phyloP scores from a whole-genome alignment of 768 basidiomycete genomes.

The Clitopilus passeckerianus region DNA sequence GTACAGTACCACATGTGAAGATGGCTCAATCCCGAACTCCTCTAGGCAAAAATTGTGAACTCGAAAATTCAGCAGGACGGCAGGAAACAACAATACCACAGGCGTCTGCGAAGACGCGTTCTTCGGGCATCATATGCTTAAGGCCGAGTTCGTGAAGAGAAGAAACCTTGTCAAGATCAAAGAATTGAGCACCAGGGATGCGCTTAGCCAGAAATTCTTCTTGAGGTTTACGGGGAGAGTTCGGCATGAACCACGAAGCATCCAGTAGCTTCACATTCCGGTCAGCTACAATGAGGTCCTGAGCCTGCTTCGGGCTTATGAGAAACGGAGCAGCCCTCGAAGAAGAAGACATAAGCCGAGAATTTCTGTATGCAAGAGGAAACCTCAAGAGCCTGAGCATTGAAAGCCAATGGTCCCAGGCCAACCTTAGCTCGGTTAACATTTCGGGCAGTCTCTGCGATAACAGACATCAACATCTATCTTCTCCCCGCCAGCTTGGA shows the following conservation, averaged over 20 bases:
- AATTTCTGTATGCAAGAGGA: slow-evolving; percentile 13
- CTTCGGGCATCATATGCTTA: slow-evolving; percentile 91
- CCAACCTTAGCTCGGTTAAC: neutral
- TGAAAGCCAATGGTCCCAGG: neutral
- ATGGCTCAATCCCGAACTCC: slow-evolving; percentile 63
- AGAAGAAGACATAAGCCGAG: slow-evolving; percentile 13
- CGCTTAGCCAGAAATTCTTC: slow-evolving; percentile 64
- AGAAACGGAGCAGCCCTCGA: slow-evolving; percentile 39
- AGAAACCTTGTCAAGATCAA: slow-evolving; percentile 79
- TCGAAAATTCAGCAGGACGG: neutral
- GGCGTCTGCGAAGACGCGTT: slow-evolving; percentile 65
- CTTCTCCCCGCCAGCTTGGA: slow-evolving; percentile 6
- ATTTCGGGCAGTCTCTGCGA: neutral
- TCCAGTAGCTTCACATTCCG: slow-evolving; percentile 54
- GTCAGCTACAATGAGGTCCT: slow-evolving; percentile 24
- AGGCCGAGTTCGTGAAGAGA: slow-evolving; percentile 72
- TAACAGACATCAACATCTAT: slow-evolving; percentile 14
- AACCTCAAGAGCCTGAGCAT: slow-evolving; percentile 6
- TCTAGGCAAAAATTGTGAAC: slow-evolving; percentile 26
- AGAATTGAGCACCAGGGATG: slow-evolving; percentile 67
- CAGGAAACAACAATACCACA: slow-evolving; percentile 48
- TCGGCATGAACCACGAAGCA: slow-evolving; percentile 94
- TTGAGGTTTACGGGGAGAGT: slow-evolving; percentile 62
- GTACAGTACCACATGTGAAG: slow-evolving; percentile 81
- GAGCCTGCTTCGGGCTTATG: slow-evolving; percentile 46